Evolutionary conservation across 2,329 filamentous ascomycete genomes (phyloP).

Genomic region (Mycocentrospora acerina): DNA sequence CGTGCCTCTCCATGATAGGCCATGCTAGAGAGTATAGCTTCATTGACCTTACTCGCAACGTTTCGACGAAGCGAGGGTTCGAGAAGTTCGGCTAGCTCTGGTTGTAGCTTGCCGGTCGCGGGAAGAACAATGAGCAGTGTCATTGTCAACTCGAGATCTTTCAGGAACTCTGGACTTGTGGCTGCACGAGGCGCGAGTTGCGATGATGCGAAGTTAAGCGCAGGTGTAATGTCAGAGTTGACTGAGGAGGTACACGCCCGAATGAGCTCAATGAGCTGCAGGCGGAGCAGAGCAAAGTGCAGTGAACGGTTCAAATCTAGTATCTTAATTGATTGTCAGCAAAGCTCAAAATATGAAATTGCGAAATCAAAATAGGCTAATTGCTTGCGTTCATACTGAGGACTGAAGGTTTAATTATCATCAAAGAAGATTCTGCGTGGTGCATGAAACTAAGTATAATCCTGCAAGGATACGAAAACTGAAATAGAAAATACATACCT

Average conservation of each 20-base stretch:
- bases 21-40: slow-evolving; percentile 76
- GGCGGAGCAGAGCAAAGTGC: slow-evolving; percentile 84
- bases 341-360: slow-evolving; percentile 8
- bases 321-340: slow-evolving; percentile 61
- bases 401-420: slow-evolving; percentile 84
- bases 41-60: slow-evolving; percentile 87
- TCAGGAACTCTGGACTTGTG: slow-evolving; percentile 76
- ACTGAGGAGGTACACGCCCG: slow-evolving; percentile 67
- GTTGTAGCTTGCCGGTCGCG: slow-evolving; percentile 66
- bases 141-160: slow-evolving; percentile 90
- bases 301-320: slow-evolving; percentile 79
- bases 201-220: slow-evolving; percentile 81
- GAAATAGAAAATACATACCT: slow-evolving; percentile 63
- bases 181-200: slow-evolving; percentile 86
- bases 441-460: slow-evolving; percentile 99
- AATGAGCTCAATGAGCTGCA: slow-evolving; percentile 94
- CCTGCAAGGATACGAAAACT: slow-evolving; percentile 61
- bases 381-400: slow-evolving; percentile 69
- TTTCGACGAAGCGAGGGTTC: slow-evolving; percentile 76
- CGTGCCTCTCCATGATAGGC: slow-evolving; percentile 75
- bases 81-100: slow-evolving; percentile 73
- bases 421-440: slow-evolving; percentile 96
- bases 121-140: slow-evolving; percentile 83
- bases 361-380: slow-evolving; percentile 5
- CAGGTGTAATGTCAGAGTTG: slow-evolving; percentile 73